phyloP scores from a whole-genome alignment of 1,139 yeast species.

The Hemisphaericaspora subhashii region DNA sequence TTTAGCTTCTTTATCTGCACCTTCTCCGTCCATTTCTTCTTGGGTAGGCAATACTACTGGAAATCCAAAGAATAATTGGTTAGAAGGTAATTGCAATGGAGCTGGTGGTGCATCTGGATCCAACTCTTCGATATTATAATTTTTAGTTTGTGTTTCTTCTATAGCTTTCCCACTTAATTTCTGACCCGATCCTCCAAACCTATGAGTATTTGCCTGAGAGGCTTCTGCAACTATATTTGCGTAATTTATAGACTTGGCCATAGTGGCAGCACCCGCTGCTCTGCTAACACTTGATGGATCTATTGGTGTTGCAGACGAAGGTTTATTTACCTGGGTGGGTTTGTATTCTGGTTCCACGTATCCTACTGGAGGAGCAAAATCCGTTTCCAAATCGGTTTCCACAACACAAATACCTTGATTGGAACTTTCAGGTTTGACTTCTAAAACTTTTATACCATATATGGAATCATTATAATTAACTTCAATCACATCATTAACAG shows the following conservation, averaged over 20 bases:
- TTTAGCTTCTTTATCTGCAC: conserved; percentile 16
- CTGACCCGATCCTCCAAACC: conserved; percentile 65
- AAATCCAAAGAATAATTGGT: conserved; percentile 90
- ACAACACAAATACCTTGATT: conserved; percentile 82
- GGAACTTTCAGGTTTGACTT: conserved; percentile 76
- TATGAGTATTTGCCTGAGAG: conserved; percentile 16
- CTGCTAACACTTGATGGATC: conserved; percentile 37
- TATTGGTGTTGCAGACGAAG: conserved; percentile 31
- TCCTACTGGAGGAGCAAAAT: conserved; percentile 98
- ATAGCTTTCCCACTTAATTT: conserved; percentile 67
- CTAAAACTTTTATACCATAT: conserved; percentile 81
- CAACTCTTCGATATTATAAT: conserved; percentile 35
- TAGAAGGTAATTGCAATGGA: conserved; percentile 73
- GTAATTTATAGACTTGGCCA: conserved; percentile 78
- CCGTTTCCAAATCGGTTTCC: conserved; percentile 95
- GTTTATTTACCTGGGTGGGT: conserved; percentile 32
- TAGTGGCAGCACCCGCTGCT: conserved; percentile 62
- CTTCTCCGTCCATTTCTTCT: conserved; percentile 38
- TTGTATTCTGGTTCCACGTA: conserved; percentile 84
- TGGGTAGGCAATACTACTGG: conserved; percentile 75
- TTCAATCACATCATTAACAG: conserved; percentile 83
- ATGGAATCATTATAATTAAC: conserved; percentile 78
- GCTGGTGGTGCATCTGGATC: conserved; percentile 64
- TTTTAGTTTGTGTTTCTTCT: conserved; percentile 16
- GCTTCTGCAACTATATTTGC: conserved; percentile 55